A percentile compares a stretch with the other conserved stretches of the same genome.
These are phyloP conservation scores for Aspergillus proliferans DNA, from an alignment of 2,329 filamentous ascomycete genomes.

Conservation along the genomic window DNA sequence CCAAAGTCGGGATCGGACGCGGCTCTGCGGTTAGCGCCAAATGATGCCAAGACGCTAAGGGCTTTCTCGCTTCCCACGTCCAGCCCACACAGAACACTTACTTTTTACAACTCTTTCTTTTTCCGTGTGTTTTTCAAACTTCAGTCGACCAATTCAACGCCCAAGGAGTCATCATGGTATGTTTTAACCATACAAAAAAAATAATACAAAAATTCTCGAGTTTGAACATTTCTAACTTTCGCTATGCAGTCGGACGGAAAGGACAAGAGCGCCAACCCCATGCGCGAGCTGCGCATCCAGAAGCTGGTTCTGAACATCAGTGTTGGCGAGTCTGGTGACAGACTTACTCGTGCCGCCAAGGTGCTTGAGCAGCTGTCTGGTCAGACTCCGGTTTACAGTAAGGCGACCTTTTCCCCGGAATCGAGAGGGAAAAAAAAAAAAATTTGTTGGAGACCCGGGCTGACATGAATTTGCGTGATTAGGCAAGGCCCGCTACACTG, in stretches of 20 bases:
- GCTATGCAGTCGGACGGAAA: conserved; percentile 58
- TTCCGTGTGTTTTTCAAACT: conserved; percentile 25
- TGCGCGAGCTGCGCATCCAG: conserved; percentile 99
- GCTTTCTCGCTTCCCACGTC: conserved; percentile 31
- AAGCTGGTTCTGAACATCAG: conserved; percentile 99
- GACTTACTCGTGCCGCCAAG: conserved; percentile 99
- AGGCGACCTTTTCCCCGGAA: conserved; percentile 32
- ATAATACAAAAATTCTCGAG: not conserved
- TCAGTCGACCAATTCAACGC: conserved; percentile 34
- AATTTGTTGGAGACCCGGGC: not conserved
- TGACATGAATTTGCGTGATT: conserved; percentile 15
- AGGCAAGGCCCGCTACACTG: conserved; percentile 99
- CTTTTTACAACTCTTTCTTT: conserved; percentile 28
- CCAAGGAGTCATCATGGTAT: conserved; percentile 42
- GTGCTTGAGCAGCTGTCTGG: conserved; percentile 98
- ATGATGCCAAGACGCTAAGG: conserved; percentile 30
- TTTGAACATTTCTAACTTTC: conserved; percentile 2
- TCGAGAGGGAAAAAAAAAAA: conserved; percentile 1
- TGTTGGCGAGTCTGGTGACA: conserved; percentile 99
- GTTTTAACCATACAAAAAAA: conserved; percentile 16
- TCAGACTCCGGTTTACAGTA: conserved; percentile 99
- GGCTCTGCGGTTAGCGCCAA: conserved; percentile 21
- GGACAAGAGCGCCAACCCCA: conserved; percentile 89
- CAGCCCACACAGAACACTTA: conserved; percentile 27
- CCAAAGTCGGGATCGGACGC: conserved; percentile 9